Percentiles rank a stretch among this genome's conserved stretches.
Conservation (phyloP, 129 eudicot genomes). For the Tanacetum coccineum region DNA sequence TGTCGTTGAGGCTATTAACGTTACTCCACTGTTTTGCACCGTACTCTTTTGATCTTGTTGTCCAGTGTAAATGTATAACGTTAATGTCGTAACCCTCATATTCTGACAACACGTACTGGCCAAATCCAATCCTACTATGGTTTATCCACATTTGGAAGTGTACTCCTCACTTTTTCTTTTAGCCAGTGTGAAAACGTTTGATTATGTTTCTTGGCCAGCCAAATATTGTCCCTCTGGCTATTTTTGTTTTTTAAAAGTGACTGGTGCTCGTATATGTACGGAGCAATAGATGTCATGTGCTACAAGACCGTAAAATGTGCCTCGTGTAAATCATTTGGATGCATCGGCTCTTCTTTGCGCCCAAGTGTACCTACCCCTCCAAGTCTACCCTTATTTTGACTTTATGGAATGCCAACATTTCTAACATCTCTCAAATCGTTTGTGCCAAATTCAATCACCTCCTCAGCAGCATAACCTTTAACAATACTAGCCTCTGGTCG, state of each 20-base stretch:
- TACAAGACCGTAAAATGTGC: neutral
- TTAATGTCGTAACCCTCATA: neutral
- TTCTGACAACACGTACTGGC: neutral
- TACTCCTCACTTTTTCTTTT: neutral
- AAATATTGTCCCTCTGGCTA: neutral
- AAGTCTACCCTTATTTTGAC: neutral
- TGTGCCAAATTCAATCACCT: neutral
- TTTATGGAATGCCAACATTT: neutral
- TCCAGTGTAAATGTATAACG: neutral
- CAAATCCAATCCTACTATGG: neutral
- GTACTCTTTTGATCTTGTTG: neutral
- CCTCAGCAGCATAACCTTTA: neutral
- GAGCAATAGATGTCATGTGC: neutral
- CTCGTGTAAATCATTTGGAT: neutral
- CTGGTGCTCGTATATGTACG: neutral
- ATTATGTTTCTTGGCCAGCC: neutral
- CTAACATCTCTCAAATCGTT: neutral
- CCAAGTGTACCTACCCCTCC: neutral
- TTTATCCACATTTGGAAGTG: neutral
- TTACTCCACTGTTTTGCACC: neutral
- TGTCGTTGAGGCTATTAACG: neutral
- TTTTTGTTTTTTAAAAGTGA: neutral
- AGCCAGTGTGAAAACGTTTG: neutral
- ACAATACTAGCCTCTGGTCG: neutral
- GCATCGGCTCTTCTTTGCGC: neutral